Evolutionary conservation across 805 yeast genomes (phyloP), one percentile per base, ranked within the genome.

Genomic region (Lachancea lanzarotensis): DNA sequence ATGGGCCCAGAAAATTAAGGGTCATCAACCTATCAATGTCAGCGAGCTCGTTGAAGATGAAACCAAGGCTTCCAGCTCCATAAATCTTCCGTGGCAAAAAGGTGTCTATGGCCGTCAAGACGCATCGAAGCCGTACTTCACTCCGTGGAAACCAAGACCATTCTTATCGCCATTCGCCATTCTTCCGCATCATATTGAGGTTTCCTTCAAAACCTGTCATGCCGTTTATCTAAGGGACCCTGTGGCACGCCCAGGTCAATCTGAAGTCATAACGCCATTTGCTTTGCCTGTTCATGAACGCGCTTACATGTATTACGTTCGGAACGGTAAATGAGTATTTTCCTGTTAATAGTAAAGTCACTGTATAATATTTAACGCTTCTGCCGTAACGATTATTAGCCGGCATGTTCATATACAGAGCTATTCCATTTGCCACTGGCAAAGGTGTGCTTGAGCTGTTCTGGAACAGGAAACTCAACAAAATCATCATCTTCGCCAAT

Each of bases 161-260:
- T 93, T 91, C 68, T 68, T 93, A 51, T 90, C 95, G 2, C 95
- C 95, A 38, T 86, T 89, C 67, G 93, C 97, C 11, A 77, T 93
- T 48, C 74, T 87, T 57, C 98, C 98, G 25, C 82, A 85, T 51
- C 98, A 93, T 66, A 71, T 93, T 44, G 98, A 93, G 69, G 71
- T 93, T 37, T 85, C 95, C 18, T 91, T 86, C 66, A 76, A 78
- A 50, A 88, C 97, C 4, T 91, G 98, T 63, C 96, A 90, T 64
- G 97, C 96, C 4, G 84, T 93, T n/a, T 93, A 91, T 66, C 69
- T 93, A 65, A 83, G 97, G 68, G 95, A 93, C 65, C 98, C 98
- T 13, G 89, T 93, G 40, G 95, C 97, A 12, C 79, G 97, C 65
- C 96, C 97, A 6, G 97, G 96, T 46, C 90, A 86, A 61, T 84